phyloP scores from a whole-genome alignment of 768 basidiomycete genomes.

The Suillus spraguei region DNA sequence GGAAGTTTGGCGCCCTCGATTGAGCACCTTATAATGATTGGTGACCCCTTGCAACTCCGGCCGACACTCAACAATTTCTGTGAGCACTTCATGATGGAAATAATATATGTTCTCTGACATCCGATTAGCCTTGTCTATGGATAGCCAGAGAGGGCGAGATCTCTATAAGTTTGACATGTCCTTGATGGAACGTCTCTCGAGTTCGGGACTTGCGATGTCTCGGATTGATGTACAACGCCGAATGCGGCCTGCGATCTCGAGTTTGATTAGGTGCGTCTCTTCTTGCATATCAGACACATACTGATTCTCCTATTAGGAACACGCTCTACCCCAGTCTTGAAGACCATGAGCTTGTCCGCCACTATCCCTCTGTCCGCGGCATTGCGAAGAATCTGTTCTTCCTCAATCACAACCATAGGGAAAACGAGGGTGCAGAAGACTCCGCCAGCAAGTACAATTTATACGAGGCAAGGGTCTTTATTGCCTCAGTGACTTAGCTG shows the following conservation, averaged over 20 bases:
- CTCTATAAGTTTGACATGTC: slow-evolving; percentile 73
- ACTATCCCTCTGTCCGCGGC: slow-evolving; percentile 61
- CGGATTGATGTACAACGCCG: slow-evolving; percentile 71
- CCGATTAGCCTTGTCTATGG: slow-evolving; percentile 65
- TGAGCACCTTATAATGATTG: slow-evolving; percentile 78
- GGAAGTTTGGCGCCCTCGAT: slow-evolving; percentile 64
- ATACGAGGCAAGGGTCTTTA: slow-evolving; percentile 65
- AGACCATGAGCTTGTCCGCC: slow-evolving; percentile 54
- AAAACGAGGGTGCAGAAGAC: slow-evolving; percentile 63
- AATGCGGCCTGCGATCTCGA: slow-evolving; percentile 73
- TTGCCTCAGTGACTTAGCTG: slow-evolving; percentile 29
- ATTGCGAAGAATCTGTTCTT: slow-evolving; percentile 69
- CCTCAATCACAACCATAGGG: slow-evolving; percentile 59
- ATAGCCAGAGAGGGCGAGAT: slow-evolving; percentile 54
- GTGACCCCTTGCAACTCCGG: slow-evolving; percentile 76
- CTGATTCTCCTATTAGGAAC: slow-evolving; percentile 35
- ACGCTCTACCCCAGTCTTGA: slow-evolving; percentile 63
- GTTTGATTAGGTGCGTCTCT: slow-evolving; percentile 36
- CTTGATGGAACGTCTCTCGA: slow-evolving; percentile 73
- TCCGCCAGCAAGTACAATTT: slow-evolving; percentile 65
- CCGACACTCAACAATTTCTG: slow-evolving; percentile 67
- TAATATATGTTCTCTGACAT: not conserved
- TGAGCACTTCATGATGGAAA: slow-evolving; percentile 30
- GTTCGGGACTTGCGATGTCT: slow-evolving; percentile 63
- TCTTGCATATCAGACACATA: not conserved